These are phyloP conservation scores for Tricholomella constricta DNA, from an alignment of 768 basidiomycete species.

Conservation along the genomic window DNA sequence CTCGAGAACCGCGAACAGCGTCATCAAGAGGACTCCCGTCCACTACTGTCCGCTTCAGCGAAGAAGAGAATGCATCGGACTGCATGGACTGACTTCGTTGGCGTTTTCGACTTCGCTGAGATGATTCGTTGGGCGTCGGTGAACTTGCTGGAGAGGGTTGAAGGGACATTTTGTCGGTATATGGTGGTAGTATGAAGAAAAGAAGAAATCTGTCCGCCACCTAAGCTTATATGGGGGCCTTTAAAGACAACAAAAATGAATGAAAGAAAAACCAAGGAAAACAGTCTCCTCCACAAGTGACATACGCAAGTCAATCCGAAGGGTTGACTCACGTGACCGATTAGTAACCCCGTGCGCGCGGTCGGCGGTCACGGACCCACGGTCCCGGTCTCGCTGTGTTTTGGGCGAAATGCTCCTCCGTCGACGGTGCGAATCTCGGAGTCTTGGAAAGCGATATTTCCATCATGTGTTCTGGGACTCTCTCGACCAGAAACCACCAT, in stretches of 20 bases:
- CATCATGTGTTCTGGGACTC: constrained; percentile 5
- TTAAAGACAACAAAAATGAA: constrained; percentile 11
- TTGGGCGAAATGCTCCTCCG: neutral
- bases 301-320: constrained; percentile 9
- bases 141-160: constrained; percentile 49
- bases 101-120: constrained; percentile 58
- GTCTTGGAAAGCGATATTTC: constrained; percentile 20
- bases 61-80: constrained; percentile 69
- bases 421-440: constrained; percentile 58
- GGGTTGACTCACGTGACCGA: constrained; percentile 2
- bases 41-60: constrained; percentile 78
- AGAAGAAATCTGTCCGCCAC: constrained; percentile 14
- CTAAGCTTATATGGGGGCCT: constrained; percentile 8
- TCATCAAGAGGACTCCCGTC: constrained; percentile 56
- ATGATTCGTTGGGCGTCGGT: constrained; percentile 42
- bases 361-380: neutral
- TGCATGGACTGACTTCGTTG: constrained; percentile 78
- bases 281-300: neutral
- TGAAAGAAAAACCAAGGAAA: constrained; percentile 17
- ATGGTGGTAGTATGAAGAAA: constrained; percentile 7
- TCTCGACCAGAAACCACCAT: constrained; percentile 28
- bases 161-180: constrained; percentile 41
- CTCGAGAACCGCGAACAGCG: constrained; percentile 35
- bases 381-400: neutral
- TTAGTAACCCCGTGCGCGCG: neutral